phyloP scores from a whole-genome alignment of 2,329 filamentous ascomycete genomes.

The Apiospora phragmitis region DNA sequence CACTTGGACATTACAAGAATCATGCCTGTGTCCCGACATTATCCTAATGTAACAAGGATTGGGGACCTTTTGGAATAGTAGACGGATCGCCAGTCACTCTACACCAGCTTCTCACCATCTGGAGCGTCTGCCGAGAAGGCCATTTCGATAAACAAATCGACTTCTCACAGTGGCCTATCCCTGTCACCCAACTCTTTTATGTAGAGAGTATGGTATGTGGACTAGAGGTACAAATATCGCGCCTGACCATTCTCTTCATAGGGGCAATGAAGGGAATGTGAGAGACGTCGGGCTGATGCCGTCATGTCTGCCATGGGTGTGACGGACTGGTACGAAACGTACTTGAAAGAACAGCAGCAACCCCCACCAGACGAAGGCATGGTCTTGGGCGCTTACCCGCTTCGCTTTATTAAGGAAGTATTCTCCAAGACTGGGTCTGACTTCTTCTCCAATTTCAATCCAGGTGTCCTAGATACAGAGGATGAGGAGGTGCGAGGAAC shows the following conservation, averaged over 20 bases:
- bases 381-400: not conserved
- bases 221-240: not conserved
- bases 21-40: not conserved
- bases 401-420: not conserved
- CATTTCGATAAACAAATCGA: not conserved
- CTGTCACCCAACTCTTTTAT: not conserved
- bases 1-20: not conserved
- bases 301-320: not conserved
- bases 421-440: not conserved
- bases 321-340: not conserved
- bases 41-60: not conserved
- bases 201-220: not conserved
- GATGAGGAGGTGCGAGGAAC: not conserved
- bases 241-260: not conserved
- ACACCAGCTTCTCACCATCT: not conserved
- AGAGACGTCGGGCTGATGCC: not conserved
- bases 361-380: not conserved
- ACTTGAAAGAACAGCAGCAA: not conserved
- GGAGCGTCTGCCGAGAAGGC: too few relatives aligned
- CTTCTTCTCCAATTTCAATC: not conserved
- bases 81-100: not conserved
- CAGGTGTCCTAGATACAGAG: not conserved
- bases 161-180: not conserved
- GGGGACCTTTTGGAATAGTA: not conserved
- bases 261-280: not conserved